Evolutionary conservation across 345 rosid species (phyloP).

Genomic region (Anastatica hierochuntica): DNA sequence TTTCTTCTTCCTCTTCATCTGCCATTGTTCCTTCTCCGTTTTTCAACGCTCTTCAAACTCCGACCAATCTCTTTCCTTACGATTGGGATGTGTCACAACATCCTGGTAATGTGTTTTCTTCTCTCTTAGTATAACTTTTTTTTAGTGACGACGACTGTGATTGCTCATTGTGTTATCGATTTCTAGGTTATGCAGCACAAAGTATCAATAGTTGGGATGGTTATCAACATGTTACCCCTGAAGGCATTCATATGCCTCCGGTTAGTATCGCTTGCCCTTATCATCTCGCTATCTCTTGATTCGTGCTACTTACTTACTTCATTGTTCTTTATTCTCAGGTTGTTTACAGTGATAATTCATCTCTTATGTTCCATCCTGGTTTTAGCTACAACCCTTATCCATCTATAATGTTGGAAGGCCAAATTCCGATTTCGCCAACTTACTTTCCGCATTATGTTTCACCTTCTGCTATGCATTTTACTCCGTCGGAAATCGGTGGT

Average conservation of each 20-base stretch:
- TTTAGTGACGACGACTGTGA: background rate
- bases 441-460: slow-evolving; percentile 33
- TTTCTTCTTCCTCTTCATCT: too few species aligned
- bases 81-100: slow-evolving; percentile 33
- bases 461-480: slow-evolving; percentile 37
- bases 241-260: slow-evolving; percentile 45
- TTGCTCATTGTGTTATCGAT: slow-evolving; percentile 1
- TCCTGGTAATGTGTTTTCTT: slow-evolving; percentile 24
- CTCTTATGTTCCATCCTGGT: slow-evolving; percentile 44
- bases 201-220: slow-evolving; percentile 29
- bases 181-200: slow-evolving; percentile 40
- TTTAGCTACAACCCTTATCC: slow-evolving; percentile 44
- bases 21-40: slow-evolving; percentile 27
- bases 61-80: slow-evolving; percentile 20
- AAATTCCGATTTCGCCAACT: slow-evolving; percentile 40
- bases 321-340: slow-evolving; percentile 26
- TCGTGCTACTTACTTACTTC: background rate
- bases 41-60: slow-evolving; percentile 23
- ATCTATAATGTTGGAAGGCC: slow-evolving; percentile 51
- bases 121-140: background rate
- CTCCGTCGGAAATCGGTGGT: slow-evolving; percentile 33
- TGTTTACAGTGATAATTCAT: slow-evolving; percentile 44
- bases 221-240: slow-evolving; percentile 43
- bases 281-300: background rate
- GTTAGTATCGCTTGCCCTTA: slow-evolving; percentile 26